phyloP scores from a whole-genome alignment of 345 rosid genomes.

The Ceriops zippeliana region DNA sequence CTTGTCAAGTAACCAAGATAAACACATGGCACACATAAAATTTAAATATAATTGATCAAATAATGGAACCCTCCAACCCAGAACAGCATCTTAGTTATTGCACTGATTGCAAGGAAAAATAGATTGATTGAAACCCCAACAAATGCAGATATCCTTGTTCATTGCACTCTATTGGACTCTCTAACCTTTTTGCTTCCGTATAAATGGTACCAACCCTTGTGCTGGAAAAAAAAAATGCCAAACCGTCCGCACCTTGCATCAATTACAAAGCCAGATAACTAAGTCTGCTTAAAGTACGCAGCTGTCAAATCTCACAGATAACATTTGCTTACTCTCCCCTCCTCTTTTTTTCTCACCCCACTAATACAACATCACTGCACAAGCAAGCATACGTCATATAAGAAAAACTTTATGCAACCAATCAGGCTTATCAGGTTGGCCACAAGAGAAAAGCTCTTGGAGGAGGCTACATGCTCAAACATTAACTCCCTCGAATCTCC shows the following conservation, averaged over 20 bases:
- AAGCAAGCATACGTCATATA: too few relatives aligned
- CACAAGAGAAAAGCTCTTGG: too few relatives aligned
- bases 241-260: not conserved
- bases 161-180: not conserved
- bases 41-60: too few relatives aligned
- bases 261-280: not conserved
- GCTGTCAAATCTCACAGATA: not conserved
- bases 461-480: too few relatives aligned
- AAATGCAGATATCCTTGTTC: not conserved
- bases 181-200: too few relatives aligned
- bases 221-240: not conserved
- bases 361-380: too few relatives aligned
- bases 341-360: not conserved
- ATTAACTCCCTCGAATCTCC: too few relatives aligned
- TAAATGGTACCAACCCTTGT: not conserved
- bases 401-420: too few relatives aligned
- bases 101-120: not conserved
- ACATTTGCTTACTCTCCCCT: not conserved
- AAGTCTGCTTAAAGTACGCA: not conserved
- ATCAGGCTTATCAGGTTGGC: too few relatives aligned
- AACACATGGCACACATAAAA: not conserved
- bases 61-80: not conserved
- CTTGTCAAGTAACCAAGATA: not conserved
- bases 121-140: not conserved
- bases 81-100: not conserved